A percentile compares a stretch with the other conserved stretches of the same genome.
Evolutionary conservation across 139 green algal genomes (phyloP).

Genomic region (Spirogloea muscicola): DNA sequence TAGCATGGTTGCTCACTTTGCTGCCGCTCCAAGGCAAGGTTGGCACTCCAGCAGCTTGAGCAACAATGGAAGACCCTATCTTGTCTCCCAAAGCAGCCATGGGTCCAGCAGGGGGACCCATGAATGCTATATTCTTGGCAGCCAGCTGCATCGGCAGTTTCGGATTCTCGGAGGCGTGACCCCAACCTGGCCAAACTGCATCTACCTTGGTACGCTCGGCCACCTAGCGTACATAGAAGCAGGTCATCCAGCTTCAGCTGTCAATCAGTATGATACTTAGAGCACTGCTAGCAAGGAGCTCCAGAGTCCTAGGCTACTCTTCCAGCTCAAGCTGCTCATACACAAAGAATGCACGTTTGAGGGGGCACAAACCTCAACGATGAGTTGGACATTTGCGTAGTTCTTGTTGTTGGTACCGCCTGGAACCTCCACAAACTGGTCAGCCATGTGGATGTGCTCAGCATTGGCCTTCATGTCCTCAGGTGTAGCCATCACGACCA

Average conservation of each 20-base stretch:
- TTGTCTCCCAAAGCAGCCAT: conserved; percentile 98
- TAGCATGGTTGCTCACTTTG: conserved; percentile 36
- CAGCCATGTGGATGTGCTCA: conserved; percentile 92
- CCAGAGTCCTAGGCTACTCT: conserved; percentile 1
- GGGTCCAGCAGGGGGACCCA: conserved; percentile 70
- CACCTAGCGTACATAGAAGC: neutral
- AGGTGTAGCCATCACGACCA: conserved; percentile 93
- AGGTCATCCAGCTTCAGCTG: too few relatives aligned
- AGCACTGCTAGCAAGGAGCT: neutral
- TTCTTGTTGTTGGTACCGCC: conserved; percentile 98
- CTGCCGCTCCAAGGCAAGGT: conserved; percentile 87
- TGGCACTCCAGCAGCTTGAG: conserved; percentile 85
- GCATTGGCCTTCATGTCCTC: conserved; percentile 85
- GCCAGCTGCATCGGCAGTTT: conserved; percentile 77
- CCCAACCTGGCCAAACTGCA: conserved; percentile 95
- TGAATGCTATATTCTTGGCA: conserved; percentile 73
- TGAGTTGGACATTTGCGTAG: conserved; percentile 95
- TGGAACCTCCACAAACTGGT: conserved; percentile 97
- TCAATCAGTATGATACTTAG: too few relatives aligned
- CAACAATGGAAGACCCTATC: conserved; percentile 89
- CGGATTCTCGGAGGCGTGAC: conserved; percentile 93
- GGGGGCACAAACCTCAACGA: conserved; percentile 52
- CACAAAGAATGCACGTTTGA: neutral
- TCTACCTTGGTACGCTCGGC: conserved; percentile 63
- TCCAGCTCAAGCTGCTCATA: conserved; percentile 1